phyloP scores from a whole-genome alignment of 257 asterid genomes.

The Gentiana dahurica region DNA sequence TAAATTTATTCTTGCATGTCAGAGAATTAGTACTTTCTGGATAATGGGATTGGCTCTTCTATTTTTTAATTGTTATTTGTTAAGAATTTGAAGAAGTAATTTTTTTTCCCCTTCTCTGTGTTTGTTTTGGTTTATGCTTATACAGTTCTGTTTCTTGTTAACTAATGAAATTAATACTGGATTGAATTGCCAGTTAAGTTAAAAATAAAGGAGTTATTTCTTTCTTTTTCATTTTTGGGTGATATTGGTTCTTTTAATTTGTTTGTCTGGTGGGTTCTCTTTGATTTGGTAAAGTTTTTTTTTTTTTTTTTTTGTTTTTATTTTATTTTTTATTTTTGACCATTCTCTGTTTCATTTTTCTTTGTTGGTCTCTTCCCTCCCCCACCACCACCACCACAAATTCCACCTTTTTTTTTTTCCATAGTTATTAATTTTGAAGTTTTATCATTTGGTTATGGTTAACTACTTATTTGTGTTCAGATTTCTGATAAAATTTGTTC shows the following conservation, averaged over 20 bases:
- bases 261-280: not conserved
- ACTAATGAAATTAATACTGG: not conserved
- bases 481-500: too few species aligned
- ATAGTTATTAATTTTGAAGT: too few species aligned
- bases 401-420: too few species aligned
- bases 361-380: too few species aligned
- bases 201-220: conserved; percentile 1
- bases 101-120: not conserved
- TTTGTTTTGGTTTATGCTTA: not conserved
- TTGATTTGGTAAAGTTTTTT: conserved; percentile 1
- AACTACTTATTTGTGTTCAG: too few species aligned
- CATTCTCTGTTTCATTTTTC: not conserved
- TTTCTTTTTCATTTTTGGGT: not conserved
- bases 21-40: not conserved
- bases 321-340: conserved; percentile 1
- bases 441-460: too few species aligned
- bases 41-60: not conserved
- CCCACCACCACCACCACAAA: too few species aligned
- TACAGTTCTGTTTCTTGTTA: not conserved
- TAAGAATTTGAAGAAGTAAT: not conserved
- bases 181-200: not conserved
- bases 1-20: conserved; percentile 3
- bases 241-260: not conserved
- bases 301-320: not conserved
- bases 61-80: not conserved